Conservation (phyloP, 2,329 filamentous ascomycete genomes). For the Orbilia brochopaga region DNA sequence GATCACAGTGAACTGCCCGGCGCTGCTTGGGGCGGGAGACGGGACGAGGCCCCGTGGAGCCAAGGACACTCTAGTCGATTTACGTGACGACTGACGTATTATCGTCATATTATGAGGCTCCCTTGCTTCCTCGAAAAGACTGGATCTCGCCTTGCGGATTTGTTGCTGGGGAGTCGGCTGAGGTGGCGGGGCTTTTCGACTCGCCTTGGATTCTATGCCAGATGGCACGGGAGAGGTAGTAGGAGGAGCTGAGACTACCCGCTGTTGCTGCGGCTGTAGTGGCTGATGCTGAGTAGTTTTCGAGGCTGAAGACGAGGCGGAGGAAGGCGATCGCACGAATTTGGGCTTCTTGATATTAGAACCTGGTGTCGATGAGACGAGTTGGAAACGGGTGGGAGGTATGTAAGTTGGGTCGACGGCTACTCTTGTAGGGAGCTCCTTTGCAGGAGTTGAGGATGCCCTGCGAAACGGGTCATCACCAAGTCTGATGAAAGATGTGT, state of each 20-base stretch:
- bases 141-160: conserved; percentile 44
- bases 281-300: conserved; percentile 33
- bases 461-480: conserved; percentile 42
- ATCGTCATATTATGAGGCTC: conserved; percentile 50
- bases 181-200: conserved; percentile 24
- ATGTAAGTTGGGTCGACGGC: conserved; percentile 47
- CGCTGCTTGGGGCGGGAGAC: conserved; percentile 37
- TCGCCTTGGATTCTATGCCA: conserved; percentile 28
- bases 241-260: conserved; percentile 42
- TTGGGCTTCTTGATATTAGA: conserved; percentile 46
- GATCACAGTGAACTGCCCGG: conserved; percentile 43
- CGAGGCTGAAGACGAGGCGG: conserved; percentile 32
- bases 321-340: conserved; percentile 39
- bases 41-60: conserved; percentile 43
- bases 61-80: conserved; percentile 45
- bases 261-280: conserved; percentile 10
- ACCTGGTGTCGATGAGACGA: conserved; percentile 41
- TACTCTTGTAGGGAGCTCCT: conserved; percentile 42
- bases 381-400: conserved; percentile 43
- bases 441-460: conserved; percentile 41
- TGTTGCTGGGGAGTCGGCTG: conserved; percentile 41
- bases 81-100: conserved; percentile 46
- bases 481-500: conserved; percentile 43
- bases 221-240: conserved; percentile 27
- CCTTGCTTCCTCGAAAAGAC: conserved; percentile 47